Evolutionary conservation across 805 yeast species (phyloP), one percentile per base, ranked within the genome.

Genomic region (Komagataella pseudopastoris): DNA sequence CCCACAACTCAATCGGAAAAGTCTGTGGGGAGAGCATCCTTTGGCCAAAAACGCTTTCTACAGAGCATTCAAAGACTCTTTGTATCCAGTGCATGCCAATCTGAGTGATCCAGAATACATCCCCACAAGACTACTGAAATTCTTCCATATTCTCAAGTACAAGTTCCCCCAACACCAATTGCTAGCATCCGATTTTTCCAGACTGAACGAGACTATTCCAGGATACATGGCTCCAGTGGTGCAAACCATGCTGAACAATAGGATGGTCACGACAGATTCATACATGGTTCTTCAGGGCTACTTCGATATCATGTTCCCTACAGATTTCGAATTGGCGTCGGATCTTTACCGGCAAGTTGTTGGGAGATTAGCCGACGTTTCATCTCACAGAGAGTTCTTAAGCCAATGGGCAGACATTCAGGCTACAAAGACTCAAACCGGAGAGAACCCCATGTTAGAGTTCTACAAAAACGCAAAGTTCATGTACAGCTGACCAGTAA

Each of bases 231-330:
- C 87, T 0, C 95, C 95, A 0, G 88, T 85, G 2, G 93, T 86
- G 0, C 95, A 86, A 61, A 86, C 95, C 0, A 76, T 85, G 59
- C 68, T 84, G 53, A 71, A 80, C 50, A 80, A 82, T 55, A 70
- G 72, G 52, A 83, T 85, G 82, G 75, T 86, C 4, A 81, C 85
- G 18, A 77, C 83, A 0, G 73, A 80, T 44, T 80, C 90, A 0
- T 87, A 81, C 63, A 82, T 88, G 90, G 83, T 78, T n/a, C 75
- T 83, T 45, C 95, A 86, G 61, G 96, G 96, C 0, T 84, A 75
- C 60, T 88, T 86, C 62, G 95, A 88, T 63, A 87, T 88, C 50
- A 80, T 86, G 83, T 88, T 88, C 60, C 87, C 95, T 7, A 88
- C 95, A 0, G 85, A 88, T 59, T 88, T 88, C 63, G 66, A 68